These are phyloP conservation scores for Salix caprea DNA, from an alignment of 345 rosid genomes.

Conservation along the genomic window DNA sequence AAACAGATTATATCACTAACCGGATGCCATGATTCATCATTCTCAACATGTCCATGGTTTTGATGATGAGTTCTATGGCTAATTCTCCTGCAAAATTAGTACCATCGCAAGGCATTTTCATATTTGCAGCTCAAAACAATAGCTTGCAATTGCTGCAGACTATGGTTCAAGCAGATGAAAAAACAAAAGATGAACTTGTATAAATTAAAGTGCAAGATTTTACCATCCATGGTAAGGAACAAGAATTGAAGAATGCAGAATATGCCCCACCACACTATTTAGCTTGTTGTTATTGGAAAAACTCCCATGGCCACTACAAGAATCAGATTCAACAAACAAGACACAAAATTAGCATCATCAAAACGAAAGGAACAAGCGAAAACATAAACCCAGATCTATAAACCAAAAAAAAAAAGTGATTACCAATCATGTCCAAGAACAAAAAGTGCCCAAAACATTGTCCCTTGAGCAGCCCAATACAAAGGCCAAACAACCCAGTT, in stretches of 20 bases:
- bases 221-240: conserved; percentile 96
- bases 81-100: conserved; percentile 59
- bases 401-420: neutral
- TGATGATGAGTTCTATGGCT: conserved; percentile 95
- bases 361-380: neutral
- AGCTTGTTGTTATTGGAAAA: conserved; percentile 63
- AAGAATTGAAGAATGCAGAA: conserved; percentile 83
- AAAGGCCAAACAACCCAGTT: conserved; percentile 85
- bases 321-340: conserved; percentile 5
- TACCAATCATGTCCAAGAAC: conserved; percentile 97
- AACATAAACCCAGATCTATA: neutral
- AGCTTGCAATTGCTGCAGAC: neutral
- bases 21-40: conserved; percentile 93
- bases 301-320: conserved; percentile 82
- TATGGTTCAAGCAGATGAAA: neutral
- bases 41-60: conserved; percentile 90
- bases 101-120: neutral
- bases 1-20: conserved; percentile 26
- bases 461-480: conserved; percentile 85
- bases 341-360: neutral
- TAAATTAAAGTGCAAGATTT: neutral
- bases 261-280: conserved; percentile 76
- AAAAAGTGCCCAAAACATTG: conserved; percentile 93
- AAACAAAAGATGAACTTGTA: neutral
- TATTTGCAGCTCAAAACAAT: neutral